These are phyloP conservation scores for Calcarisporium arbuscula DNA, from an alignment of 2,329 filamentous ascomycete species.

Conservation along the genomic window DNA sequence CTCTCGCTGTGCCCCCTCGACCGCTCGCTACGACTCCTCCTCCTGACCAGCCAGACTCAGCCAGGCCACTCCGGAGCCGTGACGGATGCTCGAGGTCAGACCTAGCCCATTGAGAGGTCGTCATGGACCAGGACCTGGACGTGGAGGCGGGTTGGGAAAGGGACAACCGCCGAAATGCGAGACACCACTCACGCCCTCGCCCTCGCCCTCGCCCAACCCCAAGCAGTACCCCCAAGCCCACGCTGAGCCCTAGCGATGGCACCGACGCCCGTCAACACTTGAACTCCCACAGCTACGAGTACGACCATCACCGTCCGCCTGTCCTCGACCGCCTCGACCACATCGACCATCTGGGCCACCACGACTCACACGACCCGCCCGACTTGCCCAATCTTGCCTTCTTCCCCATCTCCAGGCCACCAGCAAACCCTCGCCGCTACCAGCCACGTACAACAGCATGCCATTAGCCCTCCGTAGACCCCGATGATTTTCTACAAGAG, in stretches of 20 bases:
- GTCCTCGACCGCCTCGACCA: conserved; percentile 18
- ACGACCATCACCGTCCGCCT: conserved; percentile 20
- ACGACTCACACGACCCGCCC: conserved; percentile 13
- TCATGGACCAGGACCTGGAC: conserved; percentile 24
- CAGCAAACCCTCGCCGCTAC: conserved; percentile 10
- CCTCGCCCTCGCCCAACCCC: conserved; percentile 19
- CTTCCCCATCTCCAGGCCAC: conserved; percentile 2
- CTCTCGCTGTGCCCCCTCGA: conserved; percentile 30
- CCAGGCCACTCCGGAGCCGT: no score
- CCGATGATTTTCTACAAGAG: conserved; percentile 51
- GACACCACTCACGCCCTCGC: conserved; percentile 22
- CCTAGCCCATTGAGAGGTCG: conserved; percentile 9
- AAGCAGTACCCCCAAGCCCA: no score
- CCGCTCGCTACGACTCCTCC: conserved; percentile 36
- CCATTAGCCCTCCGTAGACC: conserved; percentile 38
- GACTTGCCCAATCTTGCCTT: conserved; percentile 1
- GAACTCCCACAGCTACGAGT: conserved; percentile 16
- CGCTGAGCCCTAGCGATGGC: no score
- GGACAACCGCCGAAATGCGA: conserved; percentile 18
- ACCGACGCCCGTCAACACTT: no score
- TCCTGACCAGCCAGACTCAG: conserved; percentile 35
- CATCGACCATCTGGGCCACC: conserved; percentile 18
- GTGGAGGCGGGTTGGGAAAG: conserved; percentile 21
- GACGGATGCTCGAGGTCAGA: conserved; percentile 34
- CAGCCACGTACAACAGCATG: conserved; percentile 25